phyloP scores from a whole-genome alignment of 495 filamentous ascomycete genomes.

The Neurospora sp. region DNA sequence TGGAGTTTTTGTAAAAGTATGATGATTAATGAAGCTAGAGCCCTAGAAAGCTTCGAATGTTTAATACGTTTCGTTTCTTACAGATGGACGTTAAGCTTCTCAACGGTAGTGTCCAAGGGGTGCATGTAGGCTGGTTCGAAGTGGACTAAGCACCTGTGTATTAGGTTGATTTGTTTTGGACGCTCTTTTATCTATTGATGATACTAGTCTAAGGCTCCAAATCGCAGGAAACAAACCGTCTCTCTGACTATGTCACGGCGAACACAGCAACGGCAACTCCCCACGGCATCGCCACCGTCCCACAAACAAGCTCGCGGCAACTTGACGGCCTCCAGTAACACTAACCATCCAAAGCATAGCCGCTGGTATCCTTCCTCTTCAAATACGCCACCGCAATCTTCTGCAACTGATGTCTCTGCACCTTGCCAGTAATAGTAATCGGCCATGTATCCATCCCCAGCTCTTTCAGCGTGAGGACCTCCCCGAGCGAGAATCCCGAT shows the following conservation, averaged over 20 bases:
- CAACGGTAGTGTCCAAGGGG: neutral
- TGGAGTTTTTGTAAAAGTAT: neutral
- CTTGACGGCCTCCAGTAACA: neutral
- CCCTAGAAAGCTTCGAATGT: neutral
- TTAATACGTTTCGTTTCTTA: rapidly evolving
- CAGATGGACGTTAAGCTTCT: neutral
- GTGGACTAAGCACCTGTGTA: neutral
- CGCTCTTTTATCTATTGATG: neutral
- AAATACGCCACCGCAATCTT: neutral
- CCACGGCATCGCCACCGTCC: neutral
- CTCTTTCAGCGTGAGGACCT: neutral
- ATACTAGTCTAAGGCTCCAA: neutral
- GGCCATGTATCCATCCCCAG: neutral
- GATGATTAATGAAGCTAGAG: neutral
- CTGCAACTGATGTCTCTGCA: neutral
- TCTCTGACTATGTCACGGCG: neutral
- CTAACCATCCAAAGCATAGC: neutral
- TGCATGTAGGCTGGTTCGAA: neutral
- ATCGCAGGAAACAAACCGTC: neutral
- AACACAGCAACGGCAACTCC: neutral
- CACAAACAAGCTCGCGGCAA: neutral
- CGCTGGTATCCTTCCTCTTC: neutral
- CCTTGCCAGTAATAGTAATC: neutral
- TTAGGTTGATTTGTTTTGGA: neutral
- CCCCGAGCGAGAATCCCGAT: neutral